phyloP scores from a whole-genome alignment of 495 filamentous ascomycete species.

The Delitschia confertaspora region DNA sequence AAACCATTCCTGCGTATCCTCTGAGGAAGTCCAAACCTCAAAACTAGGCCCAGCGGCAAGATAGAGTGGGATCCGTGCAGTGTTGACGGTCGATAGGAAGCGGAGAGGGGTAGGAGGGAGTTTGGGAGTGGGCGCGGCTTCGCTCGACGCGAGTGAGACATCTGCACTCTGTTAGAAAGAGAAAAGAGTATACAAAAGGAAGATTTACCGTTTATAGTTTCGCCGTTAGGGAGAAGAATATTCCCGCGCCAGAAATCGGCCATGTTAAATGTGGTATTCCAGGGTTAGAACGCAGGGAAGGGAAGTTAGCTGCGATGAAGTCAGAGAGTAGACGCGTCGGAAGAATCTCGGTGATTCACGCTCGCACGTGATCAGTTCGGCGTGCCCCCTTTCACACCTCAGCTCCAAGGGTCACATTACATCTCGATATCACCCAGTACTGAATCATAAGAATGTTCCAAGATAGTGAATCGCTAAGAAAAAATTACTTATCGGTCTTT shows the following conservation, averaged over 20 bases:
- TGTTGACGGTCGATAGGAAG: constrained; percentile 24
- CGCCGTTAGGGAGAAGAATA: constrained; percentile 9
- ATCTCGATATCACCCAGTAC: too few relatives aligned
- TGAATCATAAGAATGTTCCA: too few relatives aligned
- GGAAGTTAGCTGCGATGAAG: too few relatives aligned
- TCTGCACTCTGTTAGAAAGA: constrained; percentile 9
- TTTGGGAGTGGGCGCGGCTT: constrained; percentile 6
- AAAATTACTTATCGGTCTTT: too few relatives aligned
- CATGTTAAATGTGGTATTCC: too few relatives aligned
- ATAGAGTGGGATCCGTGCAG: constrained; percentile 23
- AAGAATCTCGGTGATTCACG: too few relatives aligned
- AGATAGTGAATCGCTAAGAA: too few relatives aligned
- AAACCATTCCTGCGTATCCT: constrained; percentile 27
- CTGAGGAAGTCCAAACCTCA: constrained; percentile 22
- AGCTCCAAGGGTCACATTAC: too few relatives aligned
- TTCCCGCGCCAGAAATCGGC: constrained; percentile 20
- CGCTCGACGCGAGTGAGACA: constrained; percentile 8
- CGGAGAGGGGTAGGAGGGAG: constrained; percentile 16
- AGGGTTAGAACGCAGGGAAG: too few relatives aligned
- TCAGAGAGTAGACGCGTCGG: too few relatives aligned
- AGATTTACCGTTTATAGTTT: constrained; percentile 7
- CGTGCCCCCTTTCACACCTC: too few relatives aligned
- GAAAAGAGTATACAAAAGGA: not conserved
- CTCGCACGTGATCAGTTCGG: too few relatives aligned
- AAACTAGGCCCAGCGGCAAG: constrained; percentile 24